Evolutionary conservation across 352 stramenopile genomes (phyloP).

Genomic region (Phytophthora ramorum): DNA sequence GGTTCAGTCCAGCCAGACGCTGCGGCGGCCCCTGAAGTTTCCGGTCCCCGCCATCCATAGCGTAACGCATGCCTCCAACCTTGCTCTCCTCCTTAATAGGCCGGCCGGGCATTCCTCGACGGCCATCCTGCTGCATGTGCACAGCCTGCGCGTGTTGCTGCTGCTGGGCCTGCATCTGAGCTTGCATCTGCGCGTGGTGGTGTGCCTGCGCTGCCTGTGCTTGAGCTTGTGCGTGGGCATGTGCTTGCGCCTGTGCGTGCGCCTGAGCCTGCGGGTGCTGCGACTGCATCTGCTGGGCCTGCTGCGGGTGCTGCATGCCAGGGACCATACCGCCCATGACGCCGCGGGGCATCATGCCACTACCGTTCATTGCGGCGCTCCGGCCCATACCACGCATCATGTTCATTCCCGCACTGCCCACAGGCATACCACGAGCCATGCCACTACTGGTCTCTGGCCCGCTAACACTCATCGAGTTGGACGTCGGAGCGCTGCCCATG

Average conservation of each 20-base stretch:
- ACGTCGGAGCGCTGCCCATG: constrained; percentile 51
- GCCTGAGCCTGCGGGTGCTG: constrained; percentile 70
- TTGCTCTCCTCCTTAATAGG: constrained; percentile 78
- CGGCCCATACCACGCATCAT: constrained; percentile 77
- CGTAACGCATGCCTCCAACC: constrained; percentile 59
- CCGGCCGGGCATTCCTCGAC: constrained; percentile 65
- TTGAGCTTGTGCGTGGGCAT: constrained; percentile 69
- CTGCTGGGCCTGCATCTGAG: constrained; percentile 68
- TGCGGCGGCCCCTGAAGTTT: constrained; percentile 66
- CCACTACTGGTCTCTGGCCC: constrained; percentile 53
- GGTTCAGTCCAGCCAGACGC: constrained; percentile 72
- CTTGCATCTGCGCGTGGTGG: constrained; percentile 66
- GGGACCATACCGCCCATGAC: constrained; percentile 72
- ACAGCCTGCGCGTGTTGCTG: constrained; percentile 71
- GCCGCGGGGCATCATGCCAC: constrained; percentile 70
- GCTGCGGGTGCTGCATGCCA: constrained; percentile 71
- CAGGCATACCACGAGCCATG: constrained; percentile 54
- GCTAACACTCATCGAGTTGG: constrained; percentile 46
- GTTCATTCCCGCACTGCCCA: constrained; percentile 59
- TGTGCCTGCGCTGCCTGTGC: constrained; percentile 65
- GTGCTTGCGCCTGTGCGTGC: constrained; percentile 59
- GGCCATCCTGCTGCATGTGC: constrained; percentile 67
- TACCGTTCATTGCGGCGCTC: constrained; percentile 60
- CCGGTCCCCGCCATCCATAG: constrained; percentile 68
- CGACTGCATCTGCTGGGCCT: constrained; percentile 57